Base-by-base conservation (phyloP, 2,329 filamentous ascomycete species). In the Emericellopsis atlantica region DNA sequence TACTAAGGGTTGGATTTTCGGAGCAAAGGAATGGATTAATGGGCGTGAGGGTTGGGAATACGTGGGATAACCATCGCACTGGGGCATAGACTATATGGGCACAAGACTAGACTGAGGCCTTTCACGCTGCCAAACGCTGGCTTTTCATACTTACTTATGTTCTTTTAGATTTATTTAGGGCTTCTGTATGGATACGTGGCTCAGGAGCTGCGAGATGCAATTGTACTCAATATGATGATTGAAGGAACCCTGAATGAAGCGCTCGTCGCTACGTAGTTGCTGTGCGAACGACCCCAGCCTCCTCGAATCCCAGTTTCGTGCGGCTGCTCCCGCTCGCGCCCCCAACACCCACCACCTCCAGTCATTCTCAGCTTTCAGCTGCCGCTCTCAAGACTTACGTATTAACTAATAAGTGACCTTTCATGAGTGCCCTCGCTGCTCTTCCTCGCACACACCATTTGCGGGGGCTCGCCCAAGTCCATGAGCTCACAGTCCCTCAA, bases 1-100 rank as follows among this genome's bases (percentile, higher is more conserved):
- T 59, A 57, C 36, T 55, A 52, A 47, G 23, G 32, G 21, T 9
- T 11, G 8, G 9, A 3, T 35, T 35, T 35, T 35, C 8, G 32
- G 18, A 8, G 32, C n/a, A 21, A n/a, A 37, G 10, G n/a, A 23
- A 16, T 21, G 36, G 36, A 23, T 37, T 4, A 37, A 7, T 10
- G 36, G 15, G 24, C 9, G 36, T 29, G 22, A 9, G 8, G 6
- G 22, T 24, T 22, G 14, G 11, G 10, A 24, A 12, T 21, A n/a
- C 22, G 8, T n/a, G 22, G 22, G 21, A 4, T 18, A 6, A 6
- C 14, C 12, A 36, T 18, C 11, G 11, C 4, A 3, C 11, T 32
- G 11, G n/a, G 9, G 16, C 5, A 34, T 21, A 21, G 32, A 34
- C 32, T 16, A 36, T 22, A 15, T 7, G 34, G n/a, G 9, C n/a